Percentiles rank a stretch among this genome's conserved stretches.
phyloP scores from a whole-genome alignment of 495 filamentous ascomycete species.

The Recurvomyces mirabilis region DNA sequence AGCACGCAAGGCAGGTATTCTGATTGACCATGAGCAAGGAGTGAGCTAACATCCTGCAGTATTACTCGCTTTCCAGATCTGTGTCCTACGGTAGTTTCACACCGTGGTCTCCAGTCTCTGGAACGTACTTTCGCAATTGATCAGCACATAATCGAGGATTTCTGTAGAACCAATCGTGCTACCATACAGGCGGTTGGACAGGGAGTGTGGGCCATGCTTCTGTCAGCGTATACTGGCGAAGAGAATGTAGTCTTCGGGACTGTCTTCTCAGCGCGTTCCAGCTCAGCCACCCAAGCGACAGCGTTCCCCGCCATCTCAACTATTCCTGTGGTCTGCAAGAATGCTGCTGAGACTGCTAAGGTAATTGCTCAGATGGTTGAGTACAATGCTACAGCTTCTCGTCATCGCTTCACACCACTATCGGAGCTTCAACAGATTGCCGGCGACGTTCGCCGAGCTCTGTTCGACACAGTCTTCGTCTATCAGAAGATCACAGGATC shows the following conservation, averaged over 20 bases:
- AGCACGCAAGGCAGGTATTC: no score
- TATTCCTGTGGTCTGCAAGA: slow-evolving; percentile 48
- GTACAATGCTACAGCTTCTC: slow-evolving; percentile 48
- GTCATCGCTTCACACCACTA: slow-evolving; percentile 59
- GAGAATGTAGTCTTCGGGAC: slow-evolving; percentile 55
- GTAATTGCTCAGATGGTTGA: slow-evolving; percentile 47
- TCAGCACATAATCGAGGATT: slow-evolving; percentile 38
- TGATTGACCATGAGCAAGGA: no score
- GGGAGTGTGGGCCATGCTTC: slow-evolving; percentile 60
- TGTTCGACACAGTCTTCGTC: slow-evolving; percentile 71
- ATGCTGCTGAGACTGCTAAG: slow-evolving; percentile 39
- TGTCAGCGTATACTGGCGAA: slow-evolving; percentile 64
- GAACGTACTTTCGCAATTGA: slow-evolving; percentile 33
- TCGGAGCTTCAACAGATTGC: slow-evolving; percentile 56
- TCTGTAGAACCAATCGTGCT: slow-evolving; percentile 42
- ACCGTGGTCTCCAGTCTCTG: slow-evolving; percentile 29
- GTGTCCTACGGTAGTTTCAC: slow-evolving; percentile 44
- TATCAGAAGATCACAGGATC: slow-evolving; percentile 51
- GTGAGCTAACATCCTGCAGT: no score
- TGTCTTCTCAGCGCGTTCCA: slow-evolving; percentile 56
- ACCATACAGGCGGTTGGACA: slow-evolving; percentile 61
- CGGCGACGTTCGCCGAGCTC: slow-evolving; percentile 41
- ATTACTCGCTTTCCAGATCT: slow-evolving; percentile 55
- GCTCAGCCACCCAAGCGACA: slow-evolving; percentile 39
- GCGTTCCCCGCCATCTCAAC: slow-evolving; percentile 67